A percentile compares a stretch with the other conserved stretches of the same genome.
phyloP scores from a whole-genome alignment of 768 basidiomycete species.

The Trametes sanguinea region DNA sequence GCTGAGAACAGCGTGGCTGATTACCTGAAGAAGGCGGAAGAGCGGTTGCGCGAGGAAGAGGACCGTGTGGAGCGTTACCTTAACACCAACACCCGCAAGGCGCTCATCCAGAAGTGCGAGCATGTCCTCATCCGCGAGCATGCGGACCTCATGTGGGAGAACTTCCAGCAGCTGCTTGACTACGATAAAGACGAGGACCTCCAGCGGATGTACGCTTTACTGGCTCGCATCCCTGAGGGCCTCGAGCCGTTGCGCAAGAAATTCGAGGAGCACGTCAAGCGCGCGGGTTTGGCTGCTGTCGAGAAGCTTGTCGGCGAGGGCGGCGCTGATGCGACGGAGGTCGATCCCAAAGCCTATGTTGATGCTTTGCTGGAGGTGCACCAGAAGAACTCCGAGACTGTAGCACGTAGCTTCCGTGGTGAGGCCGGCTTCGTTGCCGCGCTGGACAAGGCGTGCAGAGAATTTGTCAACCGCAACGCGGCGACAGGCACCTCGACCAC shows the following conservation, averaged over 20 bases:
- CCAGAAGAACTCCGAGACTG: slow-evolving; percentile 87
- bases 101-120: slow-evolving; percentile 82
- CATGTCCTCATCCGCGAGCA: slow-evolving; percentile 89
- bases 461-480: slow-evolving; percentile 92
- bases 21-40: slow-evolving; percentile 94
- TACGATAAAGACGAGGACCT: slow-evolving; percentile 95
- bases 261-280: slow-evolving; percentile 96
- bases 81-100: slow-evolving; percentile 84
- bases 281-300: slow-evolving; percentile 80
- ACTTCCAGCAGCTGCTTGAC: slow-evolving; percentile 87
- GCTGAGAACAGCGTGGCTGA: slow-evolving; percentile 88
- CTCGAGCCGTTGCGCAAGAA: slow-evolving; percentile 87
- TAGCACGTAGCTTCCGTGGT: slow-evolving; percentile 84
- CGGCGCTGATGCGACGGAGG: slow-evolving; percentile 51
- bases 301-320: slow-evolving; percentile 66
- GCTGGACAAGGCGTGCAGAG: slow-evolving; percentile 92
- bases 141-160: slow-evolving; percentile 84
- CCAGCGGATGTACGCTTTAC: slow-evolving; percentile 91
- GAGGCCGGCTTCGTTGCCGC: slow-evolving; percentile 93
- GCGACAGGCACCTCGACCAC: slow-evolving; percentile 82
- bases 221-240: slow-evolving; percentile 88
- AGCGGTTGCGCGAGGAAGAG: slow-evolving; percentile 90
- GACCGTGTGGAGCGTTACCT: slow-evolving; percentile 94
- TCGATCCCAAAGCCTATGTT: slow-evolving; percentile 94
- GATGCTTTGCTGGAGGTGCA: slow-evolving; percentile 91